Evolutionary conservation across 1,284 basidiomycete species (phyloP).

Genomic region (Ceratobasidium sp.): DNA sequence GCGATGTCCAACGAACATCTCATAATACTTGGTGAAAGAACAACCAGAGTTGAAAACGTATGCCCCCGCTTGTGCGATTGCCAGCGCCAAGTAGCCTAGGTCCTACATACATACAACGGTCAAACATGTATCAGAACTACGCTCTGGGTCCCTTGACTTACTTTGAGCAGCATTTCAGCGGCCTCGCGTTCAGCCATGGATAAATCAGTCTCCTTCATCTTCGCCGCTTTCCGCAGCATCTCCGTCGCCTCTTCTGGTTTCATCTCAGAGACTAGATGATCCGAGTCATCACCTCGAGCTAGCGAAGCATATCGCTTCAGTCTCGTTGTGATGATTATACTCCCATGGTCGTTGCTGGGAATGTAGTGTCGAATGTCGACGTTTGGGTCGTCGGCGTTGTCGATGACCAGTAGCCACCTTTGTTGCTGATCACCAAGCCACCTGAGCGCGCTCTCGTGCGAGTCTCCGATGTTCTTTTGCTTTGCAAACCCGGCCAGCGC

Average conservation of each 20-base stretch:
- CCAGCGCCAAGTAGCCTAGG: too few relatives aligned
- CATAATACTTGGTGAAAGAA: too few relatives aligned
- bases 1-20: background rate
- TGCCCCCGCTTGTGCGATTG: too few relatives aligned
- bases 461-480: background rate
- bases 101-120: too few relatives aligned
- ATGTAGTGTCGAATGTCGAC: background rate
- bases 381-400: background rate
- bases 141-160: too few relatives aligned
- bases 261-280: constrained; percentile 13
- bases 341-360: background rate
- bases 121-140: too few relatives aligned
- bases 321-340: background rate
- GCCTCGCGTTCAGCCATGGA: background rate
- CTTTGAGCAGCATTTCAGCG: background rate
- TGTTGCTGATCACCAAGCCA: background rate
- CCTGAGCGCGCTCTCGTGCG: background rate
- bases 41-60: too few relatives aligned
- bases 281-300: background rate
- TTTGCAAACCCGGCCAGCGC: background rate
- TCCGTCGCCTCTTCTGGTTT: background rate
- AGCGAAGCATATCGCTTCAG: background rate
- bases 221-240: background rate
- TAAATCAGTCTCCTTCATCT: background rate
- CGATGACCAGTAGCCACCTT: too few relatives aligned